Evolutionary conservation across 169 alveolate genomes (phyloP), one percentile per base, ranked within the genome.

Genomic region (Plasmodium inui): DNA sequence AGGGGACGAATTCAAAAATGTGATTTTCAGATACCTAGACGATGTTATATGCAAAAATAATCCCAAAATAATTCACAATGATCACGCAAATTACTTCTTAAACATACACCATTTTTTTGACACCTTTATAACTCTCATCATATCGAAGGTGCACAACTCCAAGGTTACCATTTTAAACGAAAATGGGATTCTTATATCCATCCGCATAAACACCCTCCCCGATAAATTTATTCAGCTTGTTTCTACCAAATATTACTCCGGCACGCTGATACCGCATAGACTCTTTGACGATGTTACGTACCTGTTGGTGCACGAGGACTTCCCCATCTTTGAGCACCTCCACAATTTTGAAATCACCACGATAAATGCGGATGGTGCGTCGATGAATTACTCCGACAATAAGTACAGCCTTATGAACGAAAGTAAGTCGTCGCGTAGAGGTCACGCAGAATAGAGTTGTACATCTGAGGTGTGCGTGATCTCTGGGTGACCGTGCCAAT

Each of bases 171-270:
- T 89, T 57, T 89, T 89, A 79, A 89, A 89, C 53, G 94, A 89
- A 89, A 89, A 89, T 57, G 94, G 94, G 3, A 79, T 89, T 34
- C 82, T 89, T 22, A 89, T 73, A 79, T 89, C 94, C 70, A 79
- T 89, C 19, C 83, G 22, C 14, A 79, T 79, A 3, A 79, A 89
- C 67, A 79, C 94, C 6, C 44, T 79, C 17, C 90, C 89, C 14
- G 89, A 89, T 57, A 78, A 70, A 17, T 14, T 41, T 6, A 89
- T 89, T 61, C 94, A 89, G 73, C 53, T 89, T 10, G 90, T 89
- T 26, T 79, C 94, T n/a, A 89, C 88, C 26, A 89, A 89, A 32
- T 89, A 89, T 89, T 89, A 79, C 50, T 79, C 94, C 2, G 79
- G 22, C 34, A 89, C 94, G 9, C 82, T 89, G 19, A 89, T 89